Base-by-base conservation (phyloP, 331 rosid genomes). In the Stylosanthes scabra region DNA sequence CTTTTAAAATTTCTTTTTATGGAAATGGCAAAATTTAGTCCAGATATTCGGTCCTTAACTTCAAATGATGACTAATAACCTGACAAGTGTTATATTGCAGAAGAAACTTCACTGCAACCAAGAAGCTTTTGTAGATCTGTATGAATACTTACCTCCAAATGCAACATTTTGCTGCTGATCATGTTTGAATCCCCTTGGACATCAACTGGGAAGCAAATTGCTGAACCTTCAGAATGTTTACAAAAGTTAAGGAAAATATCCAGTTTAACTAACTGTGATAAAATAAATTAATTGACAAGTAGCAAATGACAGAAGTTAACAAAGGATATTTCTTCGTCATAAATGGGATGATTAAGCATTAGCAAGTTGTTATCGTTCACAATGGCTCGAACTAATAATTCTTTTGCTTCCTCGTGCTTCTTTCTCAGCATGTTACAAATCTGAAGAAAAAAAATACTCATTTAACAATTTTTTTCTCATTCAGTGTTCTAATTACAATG, bases 291-390 rank as follows among this genome's bases (percentile, higher is more conserved):
- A 71, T 16, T 56, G 52, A 62, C 49, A 52, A 55, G 7, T 45
- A 77, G 27, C 62, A 59, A 64, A 82, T 57, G 15, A 80, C 42
- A 7, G 11, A 34, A 68, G 63, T 67, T 20, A 58, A 54, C 46
- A 54, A 50, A 90, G 97, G 97, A 94, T 94, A 91, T 94, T 82
- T 89, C 84, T 61, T 82, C 93, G 66, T 89, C 92, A 37, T 83
- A 81, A 74, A 88, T 86, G 74, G 99, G 97, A 86, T 94, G 97
- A 77, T 91, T 90, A 69, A 94, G 93, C 96, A 91, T 90, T 81
- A 94, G 86, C 77, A 91, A 82, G 84, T 83, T 79, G 61, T 86
- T 90, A 88, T 88, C 84, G 69, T 80, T 91, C 78, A 94, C 91
- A 70, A 91, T 12, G 59, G 96, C 89, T 72, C 93, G 87, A 59